These are phyloP conservation scores for Oidium heveae DNA, from an alignment of 2,329 filamentous ascomycete genomes.

Conservation along the genomic window DNA sequence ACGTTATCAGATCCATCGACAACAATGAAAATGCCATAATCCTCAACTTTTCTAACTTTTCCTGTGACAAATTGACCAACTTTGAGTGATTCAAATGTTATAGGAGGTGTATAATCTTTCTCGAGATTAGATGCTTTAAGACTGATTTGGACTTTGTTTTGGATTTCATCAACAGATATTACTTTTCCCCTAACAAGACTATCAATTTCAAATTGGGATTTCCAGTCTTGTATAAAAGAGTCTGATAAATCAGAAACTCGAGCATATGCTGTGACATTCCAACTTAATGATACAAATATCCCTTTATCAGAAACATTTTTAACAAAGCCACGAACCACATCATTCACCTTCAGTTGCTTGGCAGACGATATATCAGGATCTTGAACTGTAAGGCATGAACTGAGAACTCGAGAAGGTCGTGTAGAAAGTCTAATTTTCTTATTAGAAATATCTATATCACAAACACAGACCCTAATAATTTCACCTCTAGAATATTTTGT, in stretches of 20 bases:
- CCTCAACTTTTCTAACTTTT: constrained; percentile 77
- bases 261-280: constrained; percentile 57
- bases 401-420: constrained; percentile 69
- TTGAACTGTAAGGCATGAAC: constrained; percentile 54
- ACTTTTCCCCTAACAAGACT: constrained; percentile 80
- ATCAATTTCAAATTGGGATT: constrained; percentile 62
- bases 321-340: constrained; percentile 73
- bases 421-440: constrained; percentile 64
- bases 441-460: constrained; percentile 57
- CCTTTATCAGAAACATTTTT: constrained; percentile 78
- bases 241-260: constrained; percentile 78
- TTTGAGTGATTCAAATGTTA: constrained; percentile 54
- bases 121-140: constrained; percentile 69
- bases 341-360: constrained; percentile 48
- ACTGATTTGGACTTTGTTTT: constrained; percentile 58
- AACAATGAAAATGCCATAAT: constrained; percentile 85
- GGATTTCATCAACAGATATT: constrained; percentile 38
- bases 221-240: constrained; percentile 85
- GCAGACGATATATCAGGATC: constrained; percentile 54
- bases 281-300: constrained; percentile 63
- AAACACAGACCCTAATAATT: constrained; percentile 64
- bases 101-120: constrained; percentile 46
- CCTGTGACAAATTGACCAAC: constrained; percentile 65
- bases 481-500: constrained; percentile 59
- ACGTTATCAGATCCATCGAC: constrained; percentile 71